Conservation (phyloP, 805 yeast genomes). For the Lipomyces chichibuensis region DNA sequence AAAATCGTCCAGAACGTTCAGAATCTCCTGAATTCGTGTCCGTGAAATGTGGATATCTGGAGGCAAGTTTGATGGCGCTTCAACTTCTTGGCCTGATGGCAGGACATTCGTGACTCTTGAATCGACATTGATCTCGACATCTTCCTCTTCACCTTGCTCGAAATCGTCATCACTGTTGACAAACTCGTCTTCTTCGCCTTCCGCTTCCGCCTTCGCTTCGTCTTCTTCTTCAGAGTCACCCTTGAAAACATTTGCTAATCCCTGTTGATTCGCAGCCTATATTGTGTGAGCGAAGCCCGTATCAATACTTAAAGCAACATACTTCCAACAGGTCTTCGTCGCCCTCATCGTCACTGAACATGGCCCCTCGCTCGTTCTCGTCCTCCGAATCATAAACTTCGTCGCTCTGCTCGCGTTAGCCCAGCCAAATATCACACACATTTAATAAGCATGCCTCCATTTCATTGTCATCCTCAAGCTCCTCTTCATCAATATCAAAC, state of each 20-base stretch:
- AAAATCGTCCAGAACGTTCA: conserved; percentile 90
- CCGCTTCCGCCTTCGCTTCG: conserved; percentile 32
- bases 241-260: conserved; percentile 39
- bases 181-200: conserved; percentile 31
- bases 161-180: conserved; percentile 47
- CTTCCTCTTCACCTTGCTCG: conserved; percentile 65
- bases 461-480: conserved; percentile 47
- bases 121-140: conserved; percentile 58
- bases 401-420: conserved; percentile 27
- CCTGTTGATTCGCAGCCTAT: conserved; percentile 38
- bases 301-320: not conserved
- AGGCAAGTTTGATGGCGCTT: conserved; percentile 61
- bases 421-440: conserved; percentile 11
- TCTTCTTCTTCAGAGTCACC: conserved; percentile 32
- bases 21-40: conserved; percentile 93
- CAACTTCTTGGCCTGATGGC: conserved; percentile 54
- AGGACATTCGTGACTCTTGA: conserved; percentile 68
- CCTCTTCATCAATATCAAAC: conserved; percentile 61
- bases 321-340: conserved; percentile 55
- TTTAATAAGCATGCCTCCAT: conserved; percentile 46
- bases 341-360: conserved; percentile 77
- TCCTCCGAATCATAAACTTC: conserved; percentile 66
- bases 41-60: conserved; percentile 80
- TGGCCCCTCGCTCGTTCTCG: conserved; percentile 56
- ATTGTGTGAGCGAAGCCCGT: not conserved